These are phyloP conservation scores for Cryptomeria japonica DNA, from an alignment of 75 land plant species.

Conservation along the genomic window DNA sequence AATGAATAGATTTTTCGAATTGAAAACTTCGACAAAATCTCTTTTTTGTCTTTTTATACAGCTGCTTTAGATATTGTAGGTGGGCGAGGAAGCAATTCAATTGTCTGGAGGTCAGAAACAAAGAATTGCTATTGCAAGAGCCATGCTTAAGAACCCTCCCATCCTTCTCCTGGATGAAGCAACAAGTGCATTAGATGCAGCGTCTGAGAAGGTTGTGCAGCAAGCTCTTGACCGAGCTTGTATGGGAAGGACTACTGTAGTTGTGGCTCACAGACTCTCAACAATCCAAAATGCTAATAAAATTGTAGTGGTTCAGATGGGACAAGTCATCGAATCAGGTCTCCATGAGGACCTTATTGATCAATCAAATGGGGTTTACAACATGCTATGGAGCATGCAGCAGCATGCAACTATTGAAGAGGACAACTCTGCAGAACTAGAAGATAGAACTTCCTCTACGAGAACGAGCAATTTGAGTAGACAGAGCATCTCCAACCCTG, in stretches of 20 bases:
- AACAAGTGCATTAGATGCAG: constrained; percentile 18
- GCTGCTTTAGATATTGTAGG: not conserved
- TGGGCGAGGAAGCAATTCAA: constrained; percentile 10
- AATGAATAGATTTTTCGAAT: not conserved
- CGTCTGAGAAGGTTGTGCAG: constrained; percentile 17
- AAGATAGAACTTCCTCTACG: not conserved
- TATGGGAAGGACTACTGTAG: constrained; percentile 68
- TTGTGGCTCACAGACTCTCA: constrained; percentile 38
- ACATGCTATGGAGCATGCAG: constrained; percentile 20
- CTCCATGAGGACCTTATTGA: constrained; percentile 21
- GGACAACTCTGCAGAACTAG: constrained; percentile 6
- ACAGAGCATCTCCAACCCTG: not conserved
- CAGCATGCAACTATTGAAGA: constrained; percentile 18
- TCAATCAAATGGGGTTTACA: constrained; percentile 1
- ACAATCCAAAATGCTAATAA: constrained; percentile 30
- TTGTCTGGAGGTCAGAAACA: constrained; percentile 22
- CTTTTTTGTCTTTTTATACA: not conserved
- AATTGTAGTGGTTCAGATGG: constrained; percentile 39
- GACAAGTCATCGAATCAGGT: constrained; percentile 34
- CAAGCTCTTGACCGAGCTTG: constrained; percentile 68
- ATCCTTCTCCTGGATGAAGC: constrained; percentile 23
- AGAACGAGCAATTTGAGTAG: not conserved
- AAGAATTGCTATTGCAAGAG: constrained; percentile 17
- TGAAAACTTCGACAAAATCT: not conserved
- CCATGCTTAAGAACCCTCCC: constrained; percentile 10